Percentiles rank a stretch among this genome's conserved stretches.
phyloP scores from a whole-genome alignment of 306 rosid species.

The Quercus rubra region DNA sequence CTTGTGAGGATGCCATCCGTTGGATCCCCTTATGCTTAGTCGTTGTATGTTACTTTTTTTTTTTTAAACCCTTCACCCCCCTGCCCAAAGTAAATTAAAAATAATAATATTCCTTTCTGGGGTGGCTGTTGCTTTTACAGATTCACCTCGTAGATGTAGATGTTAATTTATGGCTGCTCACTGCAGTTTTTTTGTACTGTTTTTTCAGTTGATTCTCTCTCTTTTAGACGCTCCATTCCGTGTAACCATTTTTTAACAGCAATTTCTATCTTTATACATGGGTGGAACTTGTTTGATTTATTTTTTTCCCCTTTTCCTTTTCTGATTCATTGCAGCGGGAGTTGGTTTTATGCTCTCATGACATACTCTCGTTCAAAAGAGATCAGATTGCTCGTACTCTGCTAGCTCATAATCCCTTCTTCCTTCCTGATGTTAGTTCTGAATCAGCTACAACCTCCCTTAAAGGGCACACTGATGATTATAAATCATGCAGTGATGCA shows the following conservation, averaged over 20 bases:
- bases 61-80: not conserved
- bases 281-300: not conserved
- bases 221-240: not conserved
- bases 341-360: constrained; percentile 82
- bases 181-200: not conserved
- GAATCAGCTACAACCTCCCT: constrained; percentile 98
- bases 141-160: not conserved
- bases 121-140: not conserved
- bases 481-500: constrained; percentile 82
- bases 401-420: constrained; percentile 56
- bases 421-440: constrained; percentile 79
- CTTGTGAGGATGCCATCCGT: not conserved
- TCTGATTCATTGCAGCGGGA: constrained; percentile 71
- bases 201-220: not conserved
- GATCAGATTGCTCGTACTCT: constrained; percentile 76
- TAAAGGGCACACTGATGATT: constrained; percentile 74
- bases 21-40: not conserved
- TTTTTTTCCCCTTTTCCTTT: constrained; percentile 4
- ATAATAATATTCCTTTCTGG: too few relatives aligned
- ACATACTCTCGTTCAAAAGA: constrained; percentile 76
- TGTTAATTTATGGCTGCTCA: not conserved
- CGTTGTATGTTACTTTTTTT: not conserved
- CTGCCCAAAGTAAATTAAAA: not conserved
- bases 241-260: not conserved
- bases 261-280: not conserved